Evolutionary conservation across 805 yeast species (phyloP), one percentile per base, ranked within the genome.

Genomic region (Scheffersomyces amazonensis): DNA sequence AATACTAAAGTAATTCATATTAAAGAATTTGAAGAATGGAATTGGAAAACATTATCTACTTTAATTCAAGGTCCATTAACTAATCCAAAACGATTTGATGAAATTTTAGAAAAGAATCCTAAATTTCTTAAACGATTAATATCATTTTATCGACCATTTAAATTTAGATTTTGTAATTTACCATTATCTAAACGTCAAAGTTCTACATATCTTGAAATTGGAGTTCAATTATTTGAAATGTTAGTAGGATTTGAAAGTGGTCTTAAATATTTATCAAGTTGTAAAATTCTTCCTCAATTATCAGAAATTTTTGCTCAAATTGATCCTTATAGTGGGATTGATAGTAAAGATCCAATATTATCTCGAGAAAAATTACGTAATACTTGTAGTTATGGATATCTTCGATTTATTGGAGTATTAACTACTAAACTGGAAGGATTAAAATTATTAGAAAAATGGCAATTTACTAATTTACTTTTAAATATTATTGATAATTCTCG

Each of bases 71-170:
- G 96, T 0, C 96, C 97, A 0, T 60, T 93, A n/a, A 60, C 77
- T 41, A 82, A 78, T 50, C 82, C 86, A 0, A 77, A 70, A 46
- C 68, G 87, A 34, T 69, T 93, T 31, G 95, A 88, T 22, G 98
- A 91, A 40, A 67, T 84, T 1, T 71, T 80, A 24, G 73, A 69
- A 32, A 80, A 75, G 49, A 81, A 83, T 2, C 88, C 97, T 1
- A 91, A 90, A 52, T 87, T 93, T 51, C 71, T 90, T 55, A 90
- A 91, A 54, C 66, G 96, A 39, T 57, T 93, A 18, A 58, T 90
- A 49, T 86, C 96, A 2, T 93, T 91, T 56, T 91, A 81, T 56
- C 71, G 98, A 37, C 99, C 99, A 0, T 84, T 90, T 64, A 90
- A 95, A 60, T 80, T 82, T 50, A 68, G 96, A 39, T 91, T 89